Evolutionary conservation across 2,329 filamentous ascomycete species (phyloP), one percentile per base, ranked within the genome.

Genomic region (Claviceps maximensis): DNA sequence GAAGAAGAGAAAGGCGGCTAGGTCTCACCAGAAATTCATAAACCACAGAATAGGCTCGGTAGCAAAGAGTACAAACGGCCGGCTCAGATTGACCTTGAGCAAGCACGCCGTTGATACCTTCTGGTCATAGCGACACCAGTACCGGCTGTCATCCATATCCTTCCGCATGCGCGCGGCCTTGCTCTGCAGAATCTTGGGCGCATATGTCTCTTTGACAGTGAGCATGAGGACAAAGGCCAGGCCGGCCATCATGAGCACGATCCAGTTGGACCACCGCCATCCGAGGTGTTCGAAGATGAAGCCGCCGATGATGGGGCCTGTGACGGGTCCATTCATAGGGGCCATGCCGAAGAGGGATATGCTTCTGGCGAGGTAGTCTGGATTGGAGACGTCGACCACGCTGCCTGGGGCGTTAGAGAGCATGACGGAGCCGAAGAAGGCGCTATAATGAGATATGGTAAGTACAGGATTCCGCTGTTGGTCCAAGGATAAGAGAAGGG

Each of bases 181-280:
- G 47, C 74, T 73, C 60, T 84, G 79, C 31, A 93, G 70, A 25
- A 93, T 75, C 0, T 75, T 75, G 1, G 87, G 88, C 0, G 81
- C 78, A 60, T 94, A 94, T 0, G 87, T 91, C 68, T 95, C 89
- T 56, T 78, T 78, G 48, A 86, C 73, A 1, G 78, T 72, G 2
- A 74, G 63, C 59, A 88, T 77, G 58, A 83, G 69, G 21, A 76
- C 56, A 53, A 83, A 77, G 0, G 80, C 80, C 0, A 77, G 73
- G 1, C 79, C 87, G 0, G 79, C 78, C 10, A 88, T 74, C 50
- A 94, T 90, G 61, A 91, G 69, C 9, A 84, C 78, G 21, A 93
- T 75, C 86, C 87, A 95, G 62, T 87, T 86, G 40, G 84, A 84
- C 88, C 89, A 95, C 31, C 89, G 73, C 90, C 90, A 96, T 12